Conservation (phyloP, 345 rosid species). For the Hypericum androsaemum region DNA sequence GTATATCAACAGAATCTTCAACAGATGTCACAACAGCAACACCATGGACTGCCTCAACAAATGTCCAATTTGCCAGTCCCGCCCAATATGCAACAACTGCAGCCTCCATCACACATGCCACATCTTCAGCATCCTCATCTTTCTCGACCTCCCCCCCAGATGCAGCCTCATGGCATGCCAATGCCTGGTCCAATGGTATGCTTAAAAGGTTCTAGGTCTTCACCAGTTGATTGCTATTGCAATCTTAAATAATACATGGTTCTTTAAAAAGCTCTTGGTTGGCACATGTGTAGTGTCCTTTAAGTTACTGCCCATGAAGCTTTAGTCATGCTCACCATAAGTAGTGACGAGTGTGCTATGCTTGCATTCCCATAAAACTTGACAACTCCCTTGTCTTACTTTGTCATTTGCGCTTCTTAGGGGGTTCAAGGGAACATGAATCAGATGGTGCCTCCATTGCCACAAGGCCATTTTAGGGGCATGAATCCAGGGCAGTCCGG, state of each 20-base stretch:
- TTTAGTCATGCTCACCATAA: too few species aligned
- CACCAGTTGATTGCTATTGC: background rate
- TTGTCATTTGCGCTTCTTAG: slow-evolving; percentile 19
- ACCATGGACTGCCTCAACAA: slow-evolving; percentile 60
- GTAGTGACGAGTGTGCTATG: too few species aligned
- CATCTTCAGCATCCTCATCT: slow-evolving; percentile 73
- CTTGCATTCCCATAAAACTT: too few species aligned
- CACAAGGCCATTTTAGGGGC: slow-evolving; percentile 85
- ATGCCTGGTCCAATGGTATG: slow-evolving; percentile 85
- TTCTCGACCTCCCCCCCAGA: slow-evolving; percentile 65
- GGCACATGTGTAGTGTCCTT: background rate
- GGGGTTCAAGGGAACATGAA: slow-evolving; percentile 82
- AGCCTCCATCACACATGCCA: slow-evolving; percentile 73
- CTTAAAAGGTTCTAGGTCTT: background rate
- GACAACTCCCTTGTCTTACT: background rate
- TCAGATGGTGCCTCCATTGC: slow-evolving; percentile 63
- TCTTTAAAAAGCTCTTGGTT: background rate
- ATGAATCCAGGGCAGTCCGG: slow-evolving; percentile 60
- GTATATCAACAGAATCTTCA: slow-evolving; percentile 72
- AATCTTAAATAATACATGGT: background rate
- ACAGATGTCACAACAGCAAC: slow-evolving; percentile 54
- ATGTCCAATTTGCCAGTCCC: slow-evolving; percentile 59
- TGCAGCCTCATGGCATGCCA: slow-evolving; percentile 60
- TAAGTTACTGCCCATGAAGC: too few species aligned
- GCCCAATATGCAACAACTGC: slow-evolving; percentile 78